These are phyloP conservation scores for Magnolia changhungtana DNA, from an alignment of 164 flowering plant genomes.

Conservation along the genomic window DNA sequence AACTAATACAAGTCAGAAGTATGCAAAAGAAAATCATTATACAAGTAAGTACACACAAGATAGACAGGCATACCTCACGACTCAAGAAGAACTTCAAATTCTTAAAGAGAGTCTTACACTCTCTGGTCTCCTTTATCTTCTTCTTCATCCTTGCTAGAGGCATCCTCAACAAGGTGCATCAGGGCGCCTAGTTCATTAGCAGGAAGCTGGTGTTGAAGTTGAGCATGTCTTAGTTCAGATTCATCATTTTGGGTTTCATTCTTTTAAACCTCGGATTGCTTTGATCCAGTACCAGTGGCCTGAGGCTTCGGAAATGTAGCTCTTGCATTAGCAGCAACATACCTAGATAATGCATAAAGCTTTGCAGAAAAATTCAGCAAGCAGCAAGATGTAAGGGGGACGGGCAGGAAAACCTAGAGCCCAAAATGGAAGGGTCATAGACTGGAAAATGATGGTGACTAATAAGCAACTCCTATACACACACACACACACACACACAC, in stretches of 20 bases:
- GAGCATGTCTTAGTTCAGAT: slow-evolving; percentile 78
- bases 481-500: no score
- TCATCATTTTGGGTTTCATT: slow-evolving; percentile 32
- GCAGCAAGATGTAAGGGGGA: no score
- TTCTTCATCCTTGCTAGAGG: slow-evolving; percentile 42
- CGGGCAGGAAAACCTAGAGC: no score
- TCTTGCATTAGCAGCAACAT: slow-evolving; percentile 45
- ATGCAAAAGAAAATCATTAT: neutral
- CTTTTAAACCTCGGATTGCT: slow-evolving; percentile 23
- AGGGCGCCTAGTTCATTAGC: slow-evolving; percentile 75
- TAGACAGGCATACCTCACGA: slow-evolving; percentile 64
- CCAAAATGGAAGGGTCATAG: no score
- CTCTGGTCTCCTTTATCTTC: slow-evolving; percentile 75
- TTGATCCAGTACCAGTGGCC: slow-evolving; percentile 25
- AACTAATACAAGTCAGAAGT: no score
- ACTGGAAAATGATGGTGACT: no score
- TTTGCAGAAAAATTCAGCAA: slow-evolving; percentile 35
- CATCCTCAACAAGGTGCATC: slow-evolving; percentile 72
- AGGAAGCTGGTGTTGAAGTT: slow-evolving; percentile 91
- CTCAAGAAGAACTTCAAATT: slow-evolving; percentile 73
- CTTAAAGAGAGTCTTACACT: slow-evolving; percentile 22
- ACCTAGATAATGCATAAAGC: slow-evolving; percentile 75
- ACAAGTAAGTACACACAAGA: neutral
- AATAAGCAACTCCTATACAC: no score
- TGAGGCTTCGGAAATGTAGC: slow-evolving; percentile 22